Base-by-base conservation (phyloP, 2,329 filamentous ascomycete genomes). In the Coleophoma crateriformis region DNA sequence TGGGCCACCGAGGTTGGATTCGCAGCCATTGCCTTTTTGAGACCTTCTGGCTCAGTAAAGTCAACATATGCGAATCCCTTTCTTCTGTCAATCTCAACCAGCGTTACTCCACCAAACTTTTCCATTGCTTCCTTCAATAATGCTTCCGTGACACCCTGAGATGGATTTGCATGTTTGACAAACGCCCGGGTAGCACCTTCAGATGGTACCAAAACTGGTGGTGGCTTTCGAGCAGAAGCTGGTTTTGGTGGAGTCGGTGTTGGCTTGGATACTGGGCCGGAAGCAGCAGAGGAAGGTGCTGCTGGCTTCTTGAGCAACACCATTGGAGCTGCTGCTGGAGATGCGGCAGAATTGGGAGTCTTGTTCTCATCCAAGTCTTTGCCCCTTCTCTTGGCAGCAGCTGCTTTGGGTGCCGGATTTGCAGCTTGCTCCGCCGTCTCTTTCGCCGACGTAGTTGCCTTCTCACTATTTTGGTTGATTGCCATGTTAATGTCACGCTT, bases 41-140 rank as follows among this genome's bases (percentile, higher is more conserved):
- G 74, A 10, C 79, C 77, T 8, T 84, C 82, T 1, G 85, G 77
- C 19, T 90, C 84, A 10, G 80, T 78, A 70, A 96, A 97, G 55
- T 96, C 88, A 37, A 95, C 85, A 64, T 96, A 96, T 2, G 90
- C 92, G 61, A 96, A 95, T 0, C 90, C 90, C 67, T 96, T 96
- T 61, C 91, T 87, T 67, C 90, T 91, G 65, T 97, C 92, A 48
- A 97, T 92, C 60, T 96, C 92, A 15, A 96, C 88, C 56, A 82
- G 86, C 0, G 81, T 81, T 42, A 96, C 80, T 1, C 79, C 67
- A 2, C 92, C 92, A 59, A 90, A 95, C 0, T 71, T 68, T 41
- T 84, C 77, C 64, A 97, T 82, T 1, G 87, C 84, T 57, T 86
- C 79, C 59, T 86, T 84, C 2, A 97, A 80, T 0, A 90, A 70